Base-by-base conservation (phyloP, 1,139 yeast genomes). In the Taphrina deformans region DNA sequence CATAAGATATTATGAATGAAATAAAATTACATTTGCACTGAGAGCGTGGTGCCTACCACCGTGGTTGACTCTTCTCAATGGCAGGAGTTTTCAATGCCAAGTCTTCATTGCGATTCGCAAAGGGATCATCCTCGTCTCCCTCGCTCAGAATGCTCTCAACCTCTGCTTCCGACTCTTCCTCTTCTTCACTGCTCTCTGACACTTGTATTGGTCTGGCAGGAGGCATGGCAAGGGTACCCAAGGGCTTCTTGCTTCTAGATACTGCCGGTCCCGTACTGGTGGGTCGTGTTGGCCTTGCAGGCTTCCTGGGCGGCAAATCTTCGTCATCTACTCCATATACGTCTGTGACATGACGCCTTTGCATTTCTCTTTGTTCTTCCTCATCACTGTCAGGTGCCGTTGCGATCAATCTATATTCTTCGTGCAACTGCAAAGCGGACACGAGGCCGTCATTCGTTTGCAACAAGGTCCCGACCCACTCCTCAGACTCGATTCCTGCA, bases 371-470 rank as follows among this genome's bases (percentile, higher is more conserved):
- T n/a, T 53, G 56, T 16, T 61, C 52, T 23, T 69, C 70, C 7
- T 69, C 68, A 27, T 75, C 77, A 21, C 79, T 79, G 27, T 74
- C 75, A n/a, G 78, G 80, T 45, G 78, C 80, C 1, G 83, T 83
- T 62, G 81, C 80, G 69, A 86, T 80, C 71, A 74, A 74, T 24
- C 56, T 24, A 40, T 59, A 59, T 64, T 82, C 80, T 69, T 92
- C 96, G 74, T 85, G 91, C 67, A 79, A 77, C 71, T 86, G 84
- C 72, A 93, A 80, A 0, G 91, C 86, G 3, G 79, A 79, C 10
- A 93, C 96, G 69, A 93, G 81, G 72, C 88, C 92, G 72, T 93
- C 99, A 74, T 93, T 93, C 59, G 97, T 96, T 69, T 84, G 87
- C 67, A 93, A 84, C 70, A 93, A 80, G 61, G 92, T 83, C 9